Evolutionary conservation across 257 asterid genomes (phyloP).

Genomic region (Solanum paucissectum): DNA sequence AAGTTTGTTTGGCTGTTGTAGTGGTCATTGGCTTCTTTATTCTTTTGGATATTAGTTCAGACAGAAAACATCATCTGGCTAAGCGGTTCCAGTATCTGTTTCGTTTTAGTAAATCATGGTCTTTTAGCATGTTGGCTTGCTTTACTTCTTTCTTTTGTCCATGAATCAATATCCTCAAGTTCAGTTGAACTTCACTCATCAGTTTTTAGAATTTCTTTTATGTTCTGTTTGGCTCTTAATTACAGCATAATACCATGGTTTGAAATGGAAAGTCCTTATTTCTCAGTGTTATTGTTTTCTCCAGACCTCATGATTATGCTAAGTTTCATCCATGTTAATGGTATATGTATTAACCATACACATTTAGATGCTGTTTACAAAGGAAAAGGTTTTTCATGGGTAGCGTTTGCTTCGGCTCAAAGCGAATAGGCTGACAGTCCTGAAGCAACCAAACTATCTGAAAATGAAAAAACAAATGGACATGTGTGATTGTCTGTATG

Average conservation of each 20-base stretch:
- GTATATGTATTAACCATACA: too few species aligned
- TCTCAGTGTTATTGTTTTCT: too few species aligned
- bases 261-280: neutral
- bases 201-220: neutral
- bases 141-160: neutral
- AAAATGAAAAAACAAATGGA: too few species aligned
- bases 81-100: neutral
- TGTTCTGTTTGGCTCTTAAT: neutral
- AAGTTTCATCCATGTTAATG: too few species aligned
- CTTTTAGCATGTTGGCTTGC: neutral
- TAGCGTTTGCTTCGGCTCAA: too few species aligned
- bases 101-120: neutral
- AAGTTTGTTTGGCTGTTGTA: neutral
- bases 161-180: neutral
- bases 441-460: too few species aligned
- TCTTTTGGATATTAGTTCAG: neutral
- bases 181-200: neutral
- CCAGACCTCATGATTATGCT: too few species aligned
- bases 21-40: neutral
- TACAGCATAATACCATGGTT: neutral
- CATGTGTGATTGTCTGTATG: too few species aligned
- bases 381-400: too few species aligned
- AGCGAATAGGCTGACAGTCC: too few species aligned
- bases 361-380: too few species aligned
- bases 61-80: neutral